Evolutionary conservation across 495 filamentous ascomycete genomes (phyloP).

Genomic region (Annulohypoxylon moriforme): DNA sequence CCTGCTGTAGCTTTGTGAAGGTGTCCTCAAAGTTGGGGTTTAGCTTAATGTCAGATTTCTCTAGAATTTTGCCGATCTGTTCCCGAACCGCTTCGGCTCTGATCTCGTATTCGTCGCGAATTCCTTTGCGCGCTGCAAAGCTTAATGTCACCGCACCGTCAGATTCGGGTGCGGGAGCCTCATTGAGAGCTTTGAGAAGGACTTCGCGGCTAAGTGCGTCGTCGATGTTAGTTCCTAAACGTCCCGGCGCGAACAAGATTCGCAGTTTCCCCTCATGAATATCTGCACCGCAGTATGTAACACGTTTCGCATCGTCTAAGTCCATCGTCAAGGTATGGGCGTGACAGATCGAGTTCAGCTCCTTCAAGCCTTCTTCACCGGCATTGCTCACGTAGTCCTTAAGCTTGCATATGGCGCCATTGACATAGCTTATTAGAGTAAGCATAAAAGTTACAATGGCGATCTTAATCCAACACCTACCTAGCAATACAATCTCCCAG

Average conservation of each 20-base stretch:
- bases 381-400: constrained; percentile 50
- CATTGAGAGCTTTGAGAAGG: constrained; percentile 57
- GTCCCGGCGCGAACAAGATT: constrained; percentile 57
- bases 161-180: constrained; percentile 48
- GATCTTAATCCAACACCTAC: constrained; percentile 43
- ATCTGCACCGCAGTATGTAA: constrained; percentile 59
- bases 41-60: constrained; percentile 54
- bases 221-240: constrained; percentile 60
- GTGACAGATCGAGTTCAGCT: constrained; percentile 61
- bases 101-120: constrained; percentile 59
- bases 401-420: constrained; percentile 54
- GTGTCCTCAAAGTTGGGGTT: constrained; percentile 60
- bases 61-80: constrained; percentile 54
- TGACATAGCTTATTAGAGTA: constrained; percentile 54
- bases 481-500: constrained; percentile 58
- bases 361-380: constrained; percentile 52
- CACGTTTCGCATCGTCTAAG: constrained; percentile 54
- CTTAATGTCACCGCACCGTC: constrained; percentile 48
- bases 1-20: constrained; percentile 59
- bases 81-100: constrained; percentile 49
- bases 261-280: constrained; percentile 59
- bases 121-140: constrained; percentile 56
- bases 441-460: neutral
- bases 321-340: constrained; percentile 61
- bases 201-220: constrained; percentile 49